These are phyloP conservation scores for Lentinula raphanica DNA, from an alignment of 768 basidiomycete genomes.

Conservation along the genomic window DNA sequence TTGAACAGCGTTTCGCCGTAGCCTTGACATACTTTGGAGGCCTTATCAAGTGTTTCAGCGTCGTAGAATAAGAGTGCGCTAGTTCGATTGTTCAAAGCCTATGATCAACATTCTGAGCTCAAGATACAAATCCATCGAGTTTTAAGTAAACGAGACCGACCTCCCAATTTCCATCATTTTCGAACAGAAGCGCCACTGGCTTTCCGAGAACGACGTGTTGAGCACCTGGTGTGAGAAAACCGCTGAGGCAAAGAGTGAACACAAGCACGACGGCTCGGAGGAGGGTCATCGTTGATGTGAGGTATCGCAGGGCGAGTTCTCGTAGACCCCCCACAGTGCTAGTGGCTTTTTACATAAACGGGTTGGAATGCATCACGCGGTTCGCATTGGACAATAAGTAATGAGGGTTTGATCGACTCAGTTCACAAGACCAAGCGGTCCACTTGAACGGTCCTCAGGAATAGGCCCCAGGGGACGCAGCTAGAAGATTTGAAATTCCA, in stretches of 20 bases:
- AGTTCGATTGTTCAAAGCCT: conserved; percentile 11
- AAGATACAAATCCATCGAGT: no score
- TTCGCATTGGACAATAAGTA: no score
- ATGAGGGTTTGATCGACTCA: no score
- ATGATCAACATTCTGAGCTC: no score
- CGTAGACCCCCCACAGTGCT: no score
- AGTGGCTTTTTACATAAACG: not conserved
- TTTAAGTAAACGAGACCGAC: not conserved
- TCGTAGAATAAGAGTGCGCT: conserved; percentile 15
- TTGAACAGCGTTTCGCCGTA: conserved; percentile 11
- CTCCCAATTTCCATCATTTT: conserved; percentile 16
- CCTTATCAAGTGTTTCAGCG: conserved; percentile 5
- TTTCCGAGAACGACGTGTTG: not conserved
- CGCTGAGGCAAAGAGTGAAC: not conserved
- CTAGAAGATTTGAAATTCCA: no score
- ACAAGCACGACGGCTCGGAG: not conserved
- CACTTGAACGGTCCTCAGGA: no score
- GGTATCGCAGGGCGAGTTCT: not conserved
- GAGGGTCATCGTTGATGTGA: not conserved
- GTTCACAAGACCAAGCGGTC: no score
- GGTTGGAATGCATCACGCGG: not conserved
- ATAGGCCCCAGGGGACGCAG: no score
- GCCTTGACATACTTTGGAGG: conserved; percentile 9
- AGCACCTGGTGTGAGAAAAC: no score
- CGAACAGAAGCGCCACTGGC: conserved; percentile 12